A percentile compares a stretch with the other conserved stretches of the same genome.
phyloP scores from a whole-genome alignment of 805 yeast species.

The Yamadazyma nakazawae region DNA sequence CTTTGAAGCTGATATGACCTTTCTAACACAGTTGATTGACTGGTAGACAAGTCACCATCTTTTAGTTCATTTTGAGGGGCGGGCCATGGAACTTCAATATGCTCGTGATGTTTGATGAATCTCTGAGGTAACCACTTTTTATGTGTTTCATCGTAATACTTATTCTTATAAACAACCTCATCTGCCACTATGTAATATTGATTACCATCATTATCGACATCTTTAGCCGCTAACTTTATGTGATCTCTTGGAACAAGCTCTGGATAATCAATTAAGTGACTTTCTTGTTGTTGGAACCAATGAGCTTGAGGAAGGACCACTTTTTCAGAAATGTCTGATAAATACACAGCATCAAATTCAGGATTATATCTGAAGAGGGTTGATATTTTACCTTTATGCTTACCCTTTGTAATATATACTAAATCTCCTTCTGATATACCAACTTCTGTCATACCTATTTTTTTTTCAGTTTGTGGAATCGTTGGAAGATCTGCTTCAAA shows the following conservation, averaged over 20 bases:
- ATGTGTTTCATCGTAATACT: constrained; percentile 70
- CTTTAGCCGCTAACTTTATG: constrained; percentile 74
- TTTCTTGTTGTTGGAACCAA: constrained; percentile 70
- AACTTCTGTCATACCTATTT: constrained; percentile 50
- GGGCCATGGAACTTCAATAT: constrained; percentile 87
- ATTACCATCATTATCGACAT: constrained; percentile 62
- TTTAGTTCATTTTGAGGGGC: constrained; percentile 52
- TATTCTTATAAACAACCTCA: constrained; percentile 62
- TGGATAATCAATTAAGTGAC: constrained; percentile 72
- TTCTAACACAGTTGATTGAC: constrained; percentile 54
- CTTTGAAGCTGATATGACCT: constrained; percentile 74
- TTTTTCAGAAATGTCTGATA: constrained; percentile 67
- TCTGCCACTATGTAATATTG: constrained; percentile 76
- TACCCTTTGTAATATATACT: constrained; percentile 69
- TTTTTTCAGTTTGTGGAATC: constrained; percentile 28
- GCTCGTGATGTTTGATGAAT: constrained; percentile 65
- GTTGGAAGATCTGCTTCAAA: constrained; percentile 23
- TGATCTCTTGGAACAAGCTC: constrained; percentile 55
- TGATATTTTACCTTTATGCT: constrained; percentile 70
- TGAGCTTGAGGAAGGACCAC: constrained; percentile 66
- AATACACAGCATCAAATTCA: constrained; percentile 58
- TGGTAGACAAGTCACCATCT: constrained; percentile 60
- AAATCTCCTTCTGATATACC: constrained; percentile 72
- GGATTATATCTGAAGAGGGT: constrained; percentile 57
- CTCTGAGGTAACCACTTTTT: constrained; percentile 75